phyloP scores from a whole-genome alignment of 495 filamentous ascomycete species.

The Penicillium cosmopolitanum region DNA sequence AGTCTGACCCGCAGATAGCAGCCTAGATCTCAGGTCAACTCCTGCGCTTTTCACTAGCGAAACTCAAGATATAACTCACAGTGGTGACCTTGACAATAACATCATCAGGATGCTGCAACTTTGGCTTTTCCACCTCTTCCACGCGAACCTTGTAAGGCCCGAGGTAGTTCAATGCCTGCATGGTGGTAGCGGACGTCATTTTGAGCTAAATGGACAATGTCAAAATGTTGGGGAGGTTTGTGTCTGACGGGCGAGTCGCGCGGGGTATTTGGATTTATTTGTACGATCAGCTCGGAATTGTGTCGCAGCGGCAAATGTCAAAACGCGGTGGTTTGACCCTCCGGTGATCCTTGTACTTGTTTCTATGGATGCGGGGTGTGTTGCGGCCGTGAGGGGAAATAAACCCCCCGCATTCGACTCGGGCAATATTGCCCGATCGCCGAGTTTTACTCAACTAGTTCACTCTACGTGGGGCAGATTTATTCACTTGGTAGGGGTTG shows the following conservation, averaged over 20 bases:
- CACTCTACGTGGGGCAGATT: too few species aligned
- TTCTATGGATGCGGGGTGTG: too few species aligned
- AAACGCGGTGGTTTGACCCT: too few species aligned
- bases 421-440: too few species aligned
- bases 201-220: neutral
- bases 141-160: conserved; percentile 56
- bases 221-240: neutral
- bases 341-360: too few species aligned
- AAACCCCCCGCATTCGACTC: too few species aligned
- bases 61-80: conserved; percentile 32
- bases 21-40: conserved; percentile 23
- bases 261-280: conserved; percentile 4
- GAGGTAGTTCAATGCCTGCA: conserved; percentile 61
- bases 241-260: neutral
- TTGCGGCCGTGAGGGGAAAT: too few species aligned
- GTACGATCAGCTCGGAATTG: neutral
- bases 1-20: conserved; percentile 57
- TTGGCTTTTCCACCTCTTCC: conserved; percentile 52
- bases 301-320: too few species aligned
- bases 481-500: too few species aligned
- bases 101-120: conserved; percentile 57
- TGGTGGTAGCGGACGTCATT: conserved; percentile 34
- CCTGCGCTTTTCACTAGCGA: neutral
- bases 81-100: conserved; percentile 61
- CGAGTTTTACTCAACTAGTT: too few species aligned